Conservation (phyloP, 2,329 filamentous ascomycete genomes). For the Leptographium flavum region DNA sequence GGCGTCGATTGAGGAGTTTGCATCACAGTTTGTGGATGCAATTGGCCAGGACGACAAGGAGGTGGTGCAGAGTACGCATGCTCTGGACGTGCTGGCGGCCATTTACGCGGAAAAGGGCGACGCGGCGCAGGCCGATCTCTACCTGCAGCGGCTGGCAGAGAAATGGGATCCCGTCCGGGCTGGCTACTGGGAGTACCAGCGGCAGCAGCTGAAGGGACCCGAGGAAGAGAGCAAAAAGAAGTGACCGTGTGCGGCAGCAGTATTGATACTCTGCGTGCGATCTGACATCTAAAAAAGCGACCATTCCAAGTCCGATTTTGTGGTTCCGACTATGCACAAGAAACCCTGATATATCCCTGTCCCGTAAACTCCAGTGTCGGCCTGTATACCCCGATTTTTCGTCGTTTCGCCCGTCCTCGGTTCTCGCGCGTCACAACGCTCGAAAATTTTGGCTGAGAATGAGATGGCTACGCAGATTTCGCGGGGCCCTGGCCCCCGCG, state of each 20-base stretch:
- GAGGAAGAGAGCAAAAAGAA: not conserved
- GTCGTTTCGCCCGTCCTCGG: not conserved
- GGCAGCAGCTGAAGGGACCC: slow-evolving; percentile 28
- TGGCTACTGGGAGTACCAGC: slow-evolving; percentile 83
- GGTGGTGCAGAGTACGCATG: slow-evolving; percentile 47
- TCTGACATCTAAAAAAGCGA: no score
- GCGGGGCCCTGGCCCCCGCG: slow-evolving; percentile 35
- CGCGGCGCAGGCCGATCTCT: slow-evolving; percentile 49
- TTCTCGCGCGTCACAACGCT: slow-evolving; percentile 23
- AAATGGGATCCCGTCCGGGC: slow-evolving; percentile 85
- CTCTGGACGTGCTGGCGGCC: slow-evolving; percentile 59
- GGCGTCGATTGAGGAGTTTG: slow-evolving; percentile 31
- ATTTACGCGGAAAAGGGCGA: slow-evolving; percentile 44
- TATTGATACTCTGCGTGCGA: no score
- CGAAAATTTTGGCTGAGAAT: slow-evolving; percentile 63
- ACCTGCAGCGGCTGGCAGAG: slow-evolving; percentile 58
- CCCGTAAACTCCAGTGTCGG: not conserved
- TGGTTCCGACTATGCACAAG: not conserved
- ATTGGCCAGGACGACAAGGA: slow-evolving; percentile 33
- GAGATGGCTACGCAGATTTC: slow-evolving; percentile 44
- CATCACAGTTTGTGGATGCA: slow-evolving; percentile 31
- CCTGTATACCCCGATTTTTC: not conserved
- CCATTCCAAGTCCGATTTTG: no score
- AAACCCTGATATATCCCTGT: not conserved
- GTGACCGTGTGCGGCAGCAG: no score